Percentiles rank a stretch among this genome's conserved stretches.
These are phyloP conservation scores for Chaetoceros tenuissimus DNA, from an alignment of 108 stramenopile genomes.

Conservation along the genomic window DNA sequence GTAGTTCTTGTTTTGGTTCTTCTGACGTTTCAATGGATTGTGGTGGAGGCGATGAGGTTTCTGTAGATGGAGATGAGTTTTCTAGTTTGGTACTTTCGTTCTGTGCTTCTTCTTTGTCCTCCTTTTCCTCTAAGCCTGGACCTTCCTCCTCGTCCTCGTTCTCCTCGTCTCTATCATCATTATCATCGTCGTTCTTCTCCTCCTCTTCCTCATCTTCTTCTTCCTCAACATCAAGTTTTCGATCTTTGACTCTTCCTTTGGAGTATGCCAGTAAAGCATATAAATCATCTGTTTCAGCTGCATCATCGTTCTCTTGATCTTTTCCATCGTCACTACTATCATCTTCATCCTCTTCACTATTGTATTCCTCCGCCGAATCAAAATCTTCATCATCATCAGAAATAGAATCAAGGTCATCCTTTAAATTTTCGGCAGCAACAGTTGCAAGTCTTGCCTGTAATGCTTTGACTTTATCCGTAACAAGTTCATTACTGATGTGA, in stretches of 20 bases:
- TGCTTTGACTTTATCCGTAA: conserved; percentile 37
- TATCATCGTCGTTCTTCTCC: too few relatives aligned
- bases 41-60: too few relatives aligned
- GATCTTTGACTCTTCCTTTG: too few relatives aligned
- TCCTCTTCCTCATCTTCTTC: too few relatives aligned
- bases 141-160: background rate
- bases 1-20: too few relatives aligned
- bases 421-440: background rate
- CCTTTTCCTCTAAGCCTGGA: background rate
- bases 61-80: too few relatives aligned
- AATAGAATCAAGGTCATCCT: background rate
- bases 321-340: conserved; percentile 5
- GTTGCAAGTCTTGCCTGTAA: conserved; percentile 16
- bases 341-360: background rate
- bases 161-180: background rate
- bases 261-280: background rate
- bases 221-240: too few relatives aligned
- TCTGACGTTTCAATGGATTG: too few relatives aligned
- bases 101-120: background rate
- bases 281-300: conserved; percentile 1
- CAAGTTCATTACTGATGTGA: conserved; percentile 36
- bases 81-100: conserved; percentile 1
- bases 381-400: background rate
- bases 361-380: background rate
- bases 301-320: background rate